These are phyloP conservation scores for Cucurbita pepo DNA, from an alignment of 306 rosid genomes.

Conservation along the genomic window DNA sequence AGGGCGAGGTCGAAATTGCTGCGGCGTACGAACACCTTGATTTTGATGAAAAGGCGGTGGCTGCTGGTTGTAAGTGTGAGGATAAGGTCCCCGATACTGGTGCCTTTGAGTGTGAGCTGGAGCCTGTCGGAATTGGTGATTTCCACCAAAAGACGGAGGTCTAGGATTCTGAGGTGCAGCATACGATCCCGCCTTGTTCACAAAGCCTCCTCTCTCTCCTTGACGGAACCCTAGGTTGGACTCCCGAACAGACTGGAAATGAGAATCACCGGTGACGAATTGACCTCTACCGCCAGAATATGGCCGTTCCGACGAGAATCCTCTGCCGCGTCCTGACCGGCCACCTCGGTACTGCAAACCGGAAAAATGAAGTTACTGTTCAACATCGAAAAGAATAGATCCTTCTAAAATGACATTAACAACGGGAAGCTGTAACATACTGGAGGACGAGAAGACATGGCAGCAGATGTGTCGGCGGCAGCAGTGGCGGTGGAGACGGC, in stretches of 20 bases:
- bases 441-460: constrained; percentile 33
- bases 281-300: constrained; percentile 22
- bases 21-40: constrained; percentile 5
- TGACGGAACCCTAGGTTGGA: constrained; percentile 24
- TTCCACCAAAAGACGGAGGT: constrained; percentile 1
- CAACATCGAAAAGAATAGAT: not conserved
- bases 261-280: constrained; percentile 41
- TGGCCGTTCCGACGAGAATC: constrained; percentile 28
- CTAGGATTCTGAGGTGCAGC: not conserved
- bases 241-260: constrained; percentile 38
- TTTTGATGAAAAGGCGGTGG: constrained; percentile 7
- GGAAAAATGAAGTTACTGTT: not conserved
- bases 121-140: constrained; percentile 11
- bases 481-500: constrained; percentile 16
- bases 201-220: constrained; percentile 25
- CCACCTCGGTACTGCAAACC: constrained; percentile 47
- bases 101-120: constrained; percentile 7
- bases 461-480: constrained; percentile 11
- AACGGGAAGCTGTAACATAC: constrained; percentile 18
- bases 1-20: constrained; percentile 15
- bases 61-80: constrained; percentile 7
- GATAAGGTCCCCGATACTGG: constrained; percentile 13
- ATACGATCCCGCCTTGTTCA: constrained; percentile 13
- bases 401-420: not conserved
- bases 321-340: constrained; percentile 18